Percentiles rank a stretch among this genome's conserved stretches.
Conservation (phyloP, 768 basidiomycete species). For the Lepiota brunneoincarnata region DNA sequence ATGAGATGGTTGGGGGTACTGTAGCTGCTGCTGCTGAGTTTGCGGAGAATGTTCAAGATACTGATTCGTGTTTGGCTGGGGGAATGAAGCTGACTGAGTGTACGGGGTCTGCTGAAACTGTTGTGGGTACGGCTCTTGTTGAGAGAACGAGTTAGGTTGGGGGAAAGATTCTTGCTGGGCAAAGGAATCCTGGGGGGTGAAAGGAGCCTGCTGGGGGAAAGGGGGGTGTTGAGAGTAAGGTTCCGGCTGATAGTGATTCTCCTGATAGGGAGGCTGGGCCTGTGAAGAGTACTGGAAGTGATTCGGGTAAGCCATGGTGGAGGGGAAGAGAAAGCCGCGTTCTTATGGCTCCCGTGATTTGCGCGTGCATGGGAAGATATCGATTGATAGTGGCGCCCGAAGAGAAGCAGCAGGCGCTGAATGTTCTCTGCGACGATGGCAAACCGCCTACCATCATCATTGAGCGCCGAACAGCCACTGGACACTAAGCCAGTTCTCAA, state of each 20-base stretch:
- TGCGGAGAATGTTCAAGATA: slow-evolving; percentile 1
- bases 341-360: slow-evolving; percentile 11
- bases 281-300: not conserved
- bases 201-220: not conserved
- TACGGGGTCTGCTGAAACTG: not conserved
- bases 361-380: slow-evolving; percentile 12
- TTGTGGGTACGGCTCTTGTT: not conserved
- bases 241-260: slow-evolving; percentile 2
- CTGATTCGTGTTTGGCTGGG: not conserved
- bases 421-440: too few relatives aligned
- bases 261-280: not conserved
- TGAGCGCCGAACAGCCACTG: too few relatives aligned
- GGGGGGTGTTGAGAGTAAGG: not conserved
- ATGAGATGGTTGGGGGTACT: too few relatives aligned
- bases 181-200: not conserved
- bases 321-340: not conserved
- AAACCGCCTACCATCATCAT: too few relatives aligned
- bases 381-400: slow-evolving; percentile 11
- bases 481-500: too few relatives aligned
- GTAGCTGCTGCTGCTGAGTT: not conserved
- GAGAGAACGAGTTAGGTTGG: not conserved
- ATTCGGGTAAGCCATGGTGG: slow-evolving; percentile 9
- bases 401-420: not conserved
- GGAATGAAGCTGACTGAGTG: slow-evolving; percentile 1
- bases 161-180: not conserved